These are phyloP conservation scores for Nothomitra cinnamomea DNA, from an alignment of 2,329 filamentous ascomycete genomes.

Conservation along the genomic window DNA sequence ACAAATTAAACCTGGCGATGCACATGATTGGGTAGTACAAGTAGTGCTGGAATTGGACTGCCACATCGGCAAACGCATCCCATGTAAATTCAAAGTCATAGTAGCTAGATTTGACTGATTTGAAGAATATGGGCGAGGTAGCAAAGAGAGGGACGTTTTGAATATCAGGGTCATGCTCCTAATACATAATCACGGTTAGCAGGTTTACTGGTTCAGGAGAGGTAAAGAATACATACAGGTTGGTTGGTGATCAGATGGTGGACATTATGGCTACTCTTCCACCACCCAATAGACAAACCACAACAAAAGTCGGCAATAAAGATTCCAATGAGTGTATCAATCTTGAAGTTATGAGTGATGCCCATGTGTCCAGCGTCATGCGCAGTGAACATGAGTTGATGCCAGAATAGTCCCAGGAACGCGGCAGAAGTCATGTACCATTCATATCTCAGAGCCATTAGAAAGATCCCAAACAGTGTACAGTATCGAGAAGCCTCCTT, in stretches of 20 bases:
- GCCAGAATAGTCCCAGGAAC: conserved; percentile 47
- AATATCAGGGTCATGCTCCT: conserved; percentile 39
- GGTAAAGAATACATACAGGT: conserved; percentile 17
- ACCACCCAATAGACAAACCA: conserved; percentile 54
- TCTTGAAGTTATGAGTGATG: conserved; percentile 41
- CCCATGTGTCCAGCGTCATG: conserved; percentile 48
- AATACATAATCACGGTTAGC: conserved; percentile 13
- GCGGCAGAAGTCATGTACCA: conserved; percentile 42
- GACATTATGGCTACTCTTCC: conserved; percentile 53
- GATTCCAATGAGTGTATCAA: conserved; percentile 42
- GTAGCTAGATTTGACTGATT: conserved; percentile 44
- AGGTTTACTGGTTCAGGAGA: not conserved
- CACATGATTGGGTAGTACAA: conserved; percentile 53
- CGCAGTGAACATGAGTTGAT: conserved; percentile 52
- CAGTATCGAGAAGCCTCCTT: conserved; percentile 40
- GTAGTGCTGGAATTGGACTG: conserved; percentile 45
- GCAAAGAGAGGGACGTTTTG: conserved; percentile 56
- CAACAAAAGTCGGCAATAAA: conserved; percentile 79
- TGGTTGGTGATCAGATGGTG: conserved; percentile 51
- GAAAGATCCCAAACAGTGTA: conserved; percentile 32
- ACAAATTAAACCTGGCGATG: conserved; percentile 57
- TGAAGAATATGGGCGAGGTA: conserved; percentile 47
- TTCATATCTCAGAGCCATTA: conserved; percentile 26
- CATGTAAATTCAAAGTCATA: conserved; percentile 49
- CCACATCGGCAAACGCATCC: conserved; percentile 40